Percentiles rank a stretch among this genome's conserved stretches.
Conservation (phyloP, 108 stramenopile species). For the Conticribra weissflogii region DNA sequence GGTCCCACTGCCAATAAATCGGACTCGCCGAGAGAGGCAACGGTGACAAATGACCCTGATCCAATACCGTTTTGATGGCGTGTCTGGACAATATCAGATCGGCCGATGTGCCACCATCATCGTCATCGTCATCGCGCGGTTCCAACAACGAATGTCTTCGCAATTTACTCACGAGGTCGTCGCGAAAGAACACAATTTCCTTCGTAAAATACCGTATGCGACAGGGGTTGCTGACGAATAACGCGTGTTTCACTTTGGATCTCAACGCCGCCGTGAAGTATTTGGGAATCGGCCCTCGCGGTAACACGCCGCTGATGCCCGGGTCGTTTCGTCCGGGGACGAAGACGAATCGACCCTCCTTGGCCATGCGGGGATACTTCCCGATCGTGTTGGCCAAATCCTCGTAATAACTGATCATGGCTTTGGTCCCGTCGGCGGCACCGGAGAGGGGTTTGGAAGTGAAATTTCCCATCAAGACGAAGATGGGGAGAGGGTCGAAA, state of each 20-base stretch:
- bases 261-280: conserved; percentile 55
- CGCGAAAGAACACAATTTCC: conserved; percentile 90
- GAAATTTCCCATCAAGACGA: conserved; percentile 96
- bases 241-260: conserved; percentile 49
- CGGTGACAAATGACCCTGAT: conserved; percentile 92
- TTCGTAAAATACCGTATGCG: conserved; percentile 85
- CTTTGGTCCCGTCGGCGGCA: conserved; percentile 38
- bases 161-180: conserved; percentile 87
- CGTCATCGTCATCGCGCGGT: conserved; percentile 47
- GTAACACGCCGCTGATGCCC: conserved; percentile 60
- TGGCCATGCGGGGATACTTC: conserved; percentile 57
- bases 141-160: conserved; percentile 69
- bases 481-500: conserved; percentile 63
- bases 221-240: conserved; percentile 85
- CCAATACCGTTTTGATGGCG: conserved; percentile 82
- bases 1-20: conserved; percentile 93
- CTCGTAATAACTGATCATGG: conserved; percentile 63
- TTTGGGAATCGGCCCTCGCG: conserved; percentile 67
- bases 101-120: conserved; percentile 12
- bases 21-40: conserved; percentile 72
- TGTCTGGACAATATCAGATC: conserved; percentile 48
- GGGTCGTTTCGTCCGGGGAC: conserved; percentile 94
- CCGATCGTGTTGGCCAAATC: conserved; percentile 68
- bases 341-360: conserved; percentile 79
- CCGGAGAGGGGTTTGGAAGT: conserved; percentile 61